These are phyloP conservation scores for Cryptosporidium ubiquitum DNA, from an alignment of 169 alveolate species.

Conservation along the genomic window DNA sequence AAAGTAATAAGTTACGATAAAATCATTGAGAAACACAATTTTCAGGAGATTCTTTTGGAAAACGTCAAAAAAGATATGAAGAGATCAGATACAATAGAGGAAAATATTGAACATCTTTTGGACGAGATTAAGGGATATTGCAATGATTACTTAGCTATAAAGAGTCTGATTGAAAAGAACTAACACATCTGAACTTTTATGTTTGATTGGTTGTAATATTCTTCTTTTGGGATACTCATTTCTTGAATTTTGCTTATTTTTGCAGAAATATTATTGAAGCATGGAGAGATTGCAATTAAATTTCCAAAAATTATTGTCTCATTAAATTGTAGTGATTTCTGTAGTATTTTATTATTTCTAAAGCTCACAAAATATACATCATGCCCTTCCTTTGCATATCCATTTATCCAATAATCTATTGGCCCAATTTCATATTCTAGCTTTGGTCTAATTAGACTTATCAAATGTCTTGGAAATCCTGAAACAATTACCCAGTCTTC, in stretches of 20 bases:
- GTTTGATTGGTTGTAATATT: constrained; percentile 13
- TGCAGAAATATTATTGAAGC: constrained; percentile 3
- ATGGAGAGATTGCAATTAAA: background rate
- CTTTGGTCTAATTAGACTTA: constrained; percentile 49
- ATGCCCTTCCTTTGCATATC: background rate
- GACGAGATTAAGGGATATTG: constrained; percentile 2
- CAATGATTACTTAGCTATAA: background rate
- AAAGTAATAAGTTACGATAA: background rate
- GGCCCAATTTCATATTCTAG: constrained; percentile 66
- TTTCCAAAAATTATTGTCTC: constrained; percentile 21
- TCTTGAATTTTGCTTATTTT: background rate
- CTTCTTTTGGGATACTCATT: background rate
- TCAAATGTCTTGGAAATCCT: constrained; percentile 68
- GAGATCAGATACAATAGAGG: constrained; percentile 58
- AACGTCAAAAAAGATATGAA: constrained; percentile 24
- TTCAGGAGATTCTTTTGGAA: constrained; percentile 2
- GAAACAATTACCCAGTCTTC: constrained; percentile 51
- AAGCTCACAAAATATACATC: constrained; percentile 44
- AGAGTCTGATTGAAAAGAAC: background rate
- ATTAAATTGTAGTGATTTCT: constrained; percentile 41
- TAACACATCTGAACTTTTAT: background rate
- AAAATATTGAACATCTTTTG: constrained; percentile 24
- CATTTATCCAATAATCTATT: constrained; percentile 67
- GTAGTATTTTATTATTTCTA: constrained; percentile 23
- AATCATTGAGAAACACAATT: background rate